These are phyloP conservation scores for Huntiella bhutanensis DNA, from an alignment of 2,329 filamentous ascomycete species.

Conservation along the genomic window DNA sequence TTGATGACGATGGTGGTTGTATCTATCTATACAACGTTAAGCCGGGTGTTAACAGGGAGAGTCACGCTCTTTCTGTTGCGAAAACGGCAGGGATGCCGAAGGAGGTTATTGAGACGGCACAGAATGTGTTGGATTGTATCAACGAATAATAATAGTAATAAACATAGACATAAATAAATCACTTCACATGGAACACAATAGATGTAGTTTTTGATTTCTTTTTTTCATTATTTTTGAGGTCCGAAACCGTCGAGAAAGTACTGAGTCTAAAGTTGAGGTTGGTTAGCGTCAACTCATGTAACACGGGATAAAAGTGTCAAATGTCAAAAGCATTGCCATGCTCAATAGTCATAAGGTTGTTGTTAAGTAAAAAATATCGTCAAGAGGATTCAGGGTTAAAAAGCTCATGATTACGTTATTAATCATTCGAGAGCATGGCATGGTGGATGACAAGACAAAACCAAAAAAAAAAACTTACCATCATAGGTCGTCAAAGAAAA, in stretches of 20 bases:
- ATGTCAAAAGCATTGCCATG: not conserved
- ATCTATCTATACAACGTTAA: constrained; percentile 70
- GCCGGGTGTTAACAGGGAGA: constrained; percentile 65
- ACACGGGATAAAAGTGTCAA: constrained; percentile 2
- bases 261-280: not conserved
- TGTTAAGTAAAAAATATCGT: constrained; percentile 35
- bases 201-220: constrained; percentile 16
- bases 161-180: not conserved
- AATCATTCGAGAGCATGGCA: constrained; percentile 31
- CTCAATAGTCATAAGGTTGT: constrained; percentile 33
- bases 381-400: constrained; percentile 46
- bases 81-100: constrained; percentile 65
- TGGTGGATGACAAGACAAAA: constrained; percentile 3
- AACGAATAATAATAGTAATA: not conserved
- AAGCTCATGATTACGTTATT: constrained; percentile 40
- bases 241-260: not conserved
- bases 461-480: constrained; percentile 24
- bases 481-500: constrained; percentile 12
- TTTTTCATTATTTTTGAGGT: constrained; percentile 13
- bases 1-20: constrained; percentile 52
- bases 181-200: not conserved
- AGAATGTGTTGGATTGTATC: constrained; percentile 27
- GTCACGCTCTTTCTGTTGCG: constrained; percentile 92
- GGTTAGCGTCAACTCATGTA: constrained; percentile 6
- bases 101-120: constrained; percentile 49